Conservation (phyloP, 176 grass and related monocot species). For the Themeda triandra region DNA sequence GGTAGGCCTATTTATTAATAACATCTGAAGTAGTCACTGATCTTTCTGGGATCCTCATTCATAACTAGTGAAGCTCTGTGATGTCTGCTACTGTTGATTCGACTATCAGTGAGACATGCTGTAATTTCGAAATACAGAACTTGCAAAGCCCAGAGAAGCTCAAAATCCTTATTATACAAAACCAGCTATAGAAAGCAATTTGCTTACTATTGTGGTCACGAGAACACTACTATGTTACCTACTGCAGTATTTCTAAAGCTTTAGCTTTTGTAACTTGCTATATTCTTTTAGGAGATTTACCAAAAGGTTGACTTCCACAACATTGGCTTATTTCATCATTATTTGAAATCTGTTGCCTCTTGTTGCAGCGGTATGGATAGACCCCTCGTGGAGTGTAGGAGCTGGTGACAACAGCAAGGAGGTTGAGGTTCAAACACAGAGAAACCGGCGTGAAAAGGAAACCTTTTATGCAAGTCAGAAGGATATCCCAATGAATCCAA, state of each 20-base stretch:
- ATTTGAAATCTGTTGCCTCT: slow-evolving; percentile 43
- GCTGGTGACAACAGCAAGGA: slow-evolving; percentile 85
- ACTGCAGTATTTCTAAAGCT: not conserved
- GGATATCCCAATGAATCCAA: slow-evolving; percentile 66
- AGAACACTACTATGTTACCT: no score
- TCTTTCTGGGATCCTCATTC: not conserved
- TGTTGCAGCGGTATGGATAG: slow-evolving; percentile 64
- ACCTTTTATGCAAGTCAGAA: slow-evolving; percentile 53
- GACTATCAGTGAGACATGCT: not conserved
- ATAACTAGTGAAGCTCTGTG: not conserved
- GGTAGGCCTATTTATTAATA: slow-evolving; percentile 3
- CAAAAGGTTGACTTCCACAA: not conserved
- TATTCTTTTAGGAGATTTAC: not conserved
- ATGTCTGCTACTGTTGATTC: not conserved
- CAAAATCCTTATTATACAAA: not conserved
- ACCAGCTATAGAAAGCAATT: not conserved
- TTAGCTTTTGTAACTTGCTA: not conserved
- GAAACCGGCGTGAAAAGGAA: slow-evolving; percentile 78
- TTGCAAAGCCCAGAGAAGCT: not conserved
- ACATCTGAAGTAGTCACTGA: not conserved
- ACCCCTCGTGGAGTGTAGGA: slow-evolving; percentile 68
- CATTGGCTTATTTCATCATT: slow-evolving; percentile 15
- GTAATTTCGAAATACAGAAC: not conserved
- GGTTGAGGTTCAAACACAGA: slow-evolving; percentile 65
- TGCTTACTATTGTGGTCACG: not conserved